Percentiles rank a stretch among this genome's conserved stretches.
Conservation (phyloP, 306 rosid species). For the Albizia julibrissin region DNA sequence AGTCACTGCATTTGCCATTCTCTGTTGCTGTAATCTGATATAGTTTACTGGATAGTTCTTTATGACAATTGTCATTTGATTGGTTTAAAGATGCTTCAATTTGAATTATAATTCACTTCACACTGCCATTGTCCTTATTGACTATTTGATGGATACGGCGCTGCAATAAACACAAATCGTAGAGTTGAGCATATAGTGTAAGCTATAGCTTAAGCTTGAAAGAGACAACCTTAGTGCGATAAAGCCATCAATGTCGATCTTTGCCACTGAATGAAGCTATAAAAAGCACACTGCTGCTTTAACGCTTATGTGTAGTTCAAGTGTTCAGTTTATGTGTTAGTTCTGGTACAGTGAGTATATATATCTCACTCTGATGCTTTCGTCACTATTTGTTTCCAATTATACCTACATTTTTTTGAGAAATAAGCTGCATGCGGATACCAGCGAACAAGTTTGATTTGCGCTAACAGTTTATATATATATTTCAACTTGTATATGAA, state of each 20-base stretch:
- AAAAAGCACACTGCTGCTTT: no score
- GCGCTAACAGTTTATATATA: neutral
- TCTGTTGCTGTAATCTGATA: neutral
- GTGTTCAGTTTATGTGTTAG: neutral
- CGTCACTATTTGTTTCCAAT: neutral
- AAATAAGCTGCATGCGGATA: neutral
- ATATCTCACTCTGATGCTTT: neutral
- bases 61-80: no score
- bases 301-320: no score
- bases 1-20: neutral
- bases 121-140: no score
- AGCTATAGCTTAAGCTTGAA: no score
- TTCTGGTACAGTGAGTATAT: neutral
- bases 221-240: no score
- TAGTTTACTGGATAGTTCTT: neutral
- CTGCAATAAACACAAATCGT: no score
- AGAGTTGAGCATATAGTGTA: no score
- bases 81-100: neutral
- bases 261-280: neutral
- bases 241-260: neutral
- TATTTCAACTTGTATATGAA: neutral
- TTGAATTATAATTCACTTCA: no score
- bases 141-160: no score
- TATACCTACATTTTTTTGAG: neutral
- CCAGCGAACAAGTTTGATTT: neutral